A percentile compares a stretch with the other conserved stretches of the same genome.
Evolutionary conservation across 208 protist species (phyloP).

Genomic region (Leptomonas pyrrhocoris): DNA sequence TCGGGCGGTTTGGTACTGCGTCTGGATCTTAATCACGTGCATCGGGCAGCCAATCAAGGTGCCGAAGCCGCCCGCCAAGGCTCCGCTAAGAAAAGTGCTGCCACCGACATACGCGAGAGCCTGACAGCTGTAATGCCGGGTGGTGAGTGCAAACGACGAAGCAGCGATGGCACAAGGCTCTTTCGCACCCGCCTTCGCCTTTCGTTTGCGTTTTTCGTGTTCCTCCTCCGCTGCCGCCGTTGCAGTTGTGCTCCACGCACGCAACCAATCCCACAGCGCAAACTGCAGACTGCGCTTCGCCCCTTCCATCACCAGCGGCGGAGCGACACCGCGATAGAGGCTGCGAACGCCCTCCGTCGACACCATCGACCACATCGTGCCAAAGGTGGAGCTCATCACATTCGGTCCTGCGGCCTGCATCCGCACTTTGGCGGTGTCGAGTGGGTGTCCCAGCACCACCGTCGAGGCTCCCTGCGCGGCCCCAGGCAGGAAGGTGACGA

Average conservation of each 20-base stretch:
- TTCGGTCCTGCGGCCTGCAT: constrained; percentile 79
- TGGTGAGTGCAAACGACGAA: not conserved
- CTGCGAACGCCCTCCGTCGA: constrained; percentile 68
- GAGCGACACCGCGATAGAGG: constrained; percentile 77
- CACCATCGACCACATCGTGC: constrained; percentile 68
- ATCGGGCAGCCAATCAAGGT: constrained; percentile 88
- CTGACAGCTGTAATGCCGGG: constrained; percentile 1
- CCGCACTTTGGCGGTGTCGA: constrained; percentile 90
- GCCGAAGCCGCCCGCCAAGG: constrained; percentile 77
- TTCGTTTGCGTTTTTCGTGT: not conserved
- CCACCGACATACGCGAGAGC: constrained; percentile 30
- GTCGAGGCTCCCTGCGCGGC: constrained; percentile 76
- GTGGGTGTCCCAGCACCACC: constrained; percentile 78
- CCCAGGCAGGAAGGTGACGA: constrained; percentile 67
- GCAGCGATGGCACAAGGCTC: too few relatives aligned
- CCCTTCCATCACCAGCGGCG: constrained; percentile 82
- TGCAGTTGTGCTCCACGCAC: constrained; percentile 13
- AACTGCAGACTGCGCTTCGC: constrained; percentile 89
- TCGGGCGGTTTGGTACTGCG: constrained; percentile 63
- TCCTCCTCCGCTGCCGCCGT: not conserved
- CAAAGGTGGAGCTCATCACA: constrained; percentile 37
- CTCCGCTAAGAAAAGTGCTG: constrained; percentile 70
- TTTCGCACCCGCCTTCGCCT: not conserved
- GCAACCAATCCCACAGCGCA: constrained; percentile 78
- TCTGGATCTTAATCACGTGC: constrained; percentile 90